Conservation (phyloP, 495 filamentous ascomycete species). For the Astrothelium subdiscretum region DNA sequence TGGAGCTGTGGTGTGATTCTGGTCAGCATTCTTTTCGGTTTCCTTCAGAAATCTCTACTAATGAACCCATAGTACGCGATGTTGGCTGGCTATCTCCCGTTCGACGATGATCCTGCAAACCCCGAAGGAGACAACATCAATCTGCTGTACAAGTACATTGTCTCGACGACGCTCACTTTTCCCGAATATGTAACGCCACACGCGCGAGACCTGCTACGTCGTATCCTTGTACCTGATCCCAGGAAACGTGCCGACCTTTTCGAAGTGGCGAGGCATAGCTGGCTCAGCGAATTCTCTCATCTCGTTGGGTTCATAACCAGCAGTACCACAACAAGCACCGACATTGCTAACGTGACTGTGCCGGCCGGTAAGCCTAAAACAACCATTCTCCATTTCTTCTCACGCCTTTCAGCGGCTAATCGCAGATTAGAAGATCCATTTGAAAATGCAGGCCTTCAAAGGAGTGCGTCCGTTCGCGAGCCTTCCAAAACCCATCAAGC, state of each 20-base stretch:
- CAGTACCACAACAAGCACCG: conserved; percentile 73
- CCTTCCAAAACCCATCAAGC: conserved; percentile 58
- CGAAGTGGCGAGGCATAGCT: conserved; percentile 95
- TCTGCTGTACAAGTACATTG: conserved; percentile 97
- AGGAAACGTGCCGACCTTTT: conserved; percentile 92
- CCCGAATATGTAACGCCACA: conserved; percentile 98
- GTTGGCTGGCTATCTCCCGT: conserved; percentile 96
- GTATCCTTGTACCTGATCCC: conserved; percentile 94
- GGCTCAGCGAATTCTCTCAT: conserved; percentile 91
- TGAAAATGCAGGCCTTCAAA: conserved; percentile 55
- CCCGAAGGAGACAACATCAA: conserved; percentile 99
- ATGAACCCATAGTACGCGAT: conserved; percentile 76
- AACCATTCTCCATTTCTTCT: not conserved
- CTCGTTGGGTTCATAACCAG: conserved; percentile 95
- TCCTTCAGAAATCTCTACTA: conserved; percentile 4
- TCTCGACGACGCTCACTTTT: conserved; percentile 92
- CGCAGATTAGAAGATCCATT: conserved; percentile 33
- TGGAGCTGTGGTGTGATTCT: conserved; percentile 99
- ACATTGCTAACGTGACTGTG: conserved; percentile 74
- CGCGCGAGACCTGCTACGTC: conserved; percentile 78
- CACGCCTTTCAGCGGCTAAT: conserved; percentile 18
- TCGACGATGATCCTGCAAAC: conserved; percentile 97
- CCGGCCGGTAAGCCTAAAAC: conserved; percentile 42
- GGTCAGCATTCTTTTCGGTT: conserved; percentile 45
- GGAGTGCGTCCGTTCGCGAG: conserved; percentile 88